Evolutionary conservation across 2,329 filamentous ascomycete genomes (phyloP).

Genomic region (Ascosphaera acerosa): DNA sequence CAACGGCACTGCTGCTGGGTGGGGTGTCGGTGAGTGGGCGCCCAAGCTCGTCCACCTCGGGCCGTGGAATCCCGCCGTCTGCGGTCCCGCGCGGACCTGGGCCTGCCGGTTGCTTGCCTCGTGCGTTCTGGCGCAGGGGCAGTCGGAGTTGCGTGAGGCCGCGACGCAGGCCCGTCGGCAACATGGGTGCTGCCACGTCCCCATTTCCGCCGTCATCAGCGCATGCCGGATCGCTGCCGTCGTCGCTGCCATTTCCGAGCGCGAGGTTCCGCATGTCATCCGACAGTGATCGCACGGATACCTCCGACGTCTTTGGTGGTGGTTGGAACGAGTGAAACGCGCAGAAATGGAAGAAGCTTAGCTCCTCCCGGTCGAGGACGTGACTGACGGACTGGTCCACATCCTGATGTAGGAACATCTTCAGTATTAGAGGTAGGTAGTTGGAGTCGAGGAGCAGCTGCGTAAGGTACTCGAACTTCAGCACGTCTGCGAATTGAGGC

Average conservation of each 20-base stretch:
- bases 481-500: conserved; percentile 41
- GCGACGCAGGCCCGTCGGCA: no score
- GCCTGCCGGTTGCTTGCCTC: background rate
- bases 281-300: conserved; percentile 8
- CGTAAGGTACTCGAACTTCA: conserved; percentile 90
- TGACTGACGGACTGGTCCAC: conserved; percentile 74
- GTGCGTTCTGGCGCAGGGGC: conserved; percentile 6
- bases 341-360: conserved; percentile 78
- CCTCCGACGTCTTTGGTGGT: conserved; percentile 8
- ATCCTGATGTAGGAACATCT: conserved; percentile 84
- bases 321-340: conserved; percentile 41
- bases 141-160: no score
- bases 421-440: conserved; percentile 75
- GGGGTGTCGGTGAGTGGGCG: conserved; percentile 32
- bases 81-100: no score
- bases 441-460: conserved; percentile 87
- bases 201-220: no score
- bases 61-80: conserved; percentile 11
- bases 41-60: conserved; percentile 63
- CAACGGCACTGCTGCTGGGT: no score
- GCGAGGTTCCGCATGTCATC: no score
- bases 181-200: no score
- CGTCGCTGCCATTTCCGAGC: no score
- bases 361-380: conserved; percentile 53
- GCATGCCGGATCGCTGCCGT: no score